Evolutionary conservation across 2,329 filamentous ascomycete species (phyloP).

Genomic region (Fusarium pilosicola): DNA sequence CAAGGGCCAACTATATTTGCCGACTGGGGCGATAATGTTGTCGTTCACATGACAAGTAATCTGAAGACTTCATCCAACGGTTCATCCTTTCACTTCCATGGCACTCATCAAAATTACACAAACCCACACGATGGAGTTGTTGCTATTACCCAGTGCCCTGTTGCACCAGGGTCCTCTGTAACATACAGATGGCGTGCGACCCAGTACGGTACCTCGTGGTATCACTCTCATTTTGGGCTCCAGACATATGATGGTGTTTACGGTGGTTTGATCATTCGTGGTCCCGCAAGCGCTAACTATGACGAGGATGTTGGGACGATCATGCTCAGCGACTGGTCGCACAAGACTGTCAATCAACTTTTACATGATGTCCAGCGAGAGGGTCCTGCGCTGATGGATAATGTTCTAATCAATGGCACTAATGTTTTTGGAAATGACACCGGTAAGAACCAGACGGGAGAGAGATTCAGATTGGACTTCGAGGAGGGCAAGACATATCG

Average conservation of each 20-base stretch:
- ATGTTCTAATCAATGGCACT: conserved; percentile 58
- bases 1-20: conserved; percentile 63
- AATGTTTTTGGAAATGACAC: conserved; percentile 46
- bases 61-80: conserved; percentile 59
- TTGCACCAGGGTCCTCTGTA: conserved; percentile 60
- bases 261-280: conserved; percentile 70
- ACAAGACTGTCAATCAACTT: conserved; percentile 54
- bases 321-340: conserved; percentile 69
- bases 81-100: conserved; percentile 72
- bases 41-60: conserved; percentile 64
- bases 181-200: conserved; percentile 69
- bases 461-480: conserved; percentile 52
- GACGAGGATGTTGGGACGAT: conserved; percentile 71
- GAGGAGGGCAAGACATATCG: conserved; percentile 56
- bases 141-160: conserved; percentile 60
- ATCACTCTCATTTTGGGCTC: conserved; percentile 68
- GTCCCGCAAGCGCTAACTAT: conserved; percentile 67
- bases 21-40: conserved; percentile 61
- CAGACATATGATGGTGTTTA: conserved; percentile 65
- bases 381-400: conserved; percentile 50
- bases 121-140: conserved; percentile 67
- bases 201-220: conserved; percentile 67
- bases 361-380: conserved; percentile 33
- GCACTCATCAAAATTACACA: conserved; percentile 65
- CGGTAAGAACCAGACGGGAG: conserved; percentile 42